A percentile compares a stretch with the other conserved stretches of the same genome.
phyloP scores from a whole-genome alignment of 495 filamentous ascomycete species.

The Echria macrotheca region DNA sequence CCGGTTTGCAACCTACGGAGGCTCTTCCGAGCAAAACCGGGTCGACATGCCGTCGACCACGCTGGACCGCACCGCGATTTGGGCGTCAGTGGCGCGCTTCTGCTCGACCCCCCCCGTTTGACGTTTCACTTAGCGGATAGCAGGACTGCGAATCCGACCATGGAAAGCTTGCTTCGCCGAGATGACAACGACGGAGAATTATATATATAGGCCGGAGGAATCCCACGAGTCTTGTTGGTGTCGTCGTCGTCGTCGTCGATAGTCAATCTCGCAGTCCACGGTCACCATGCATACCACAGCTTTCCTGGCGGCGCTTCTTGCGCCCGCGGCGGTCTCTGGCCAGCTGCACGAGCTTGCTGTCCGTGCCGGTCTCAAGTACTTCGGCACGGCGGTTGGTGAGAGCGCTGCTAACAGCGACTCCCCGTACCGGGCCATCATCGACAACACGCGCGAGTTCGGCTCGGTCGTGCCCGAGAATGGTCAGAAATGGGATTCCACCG shows the following conservation, averaged over 20 bases:
- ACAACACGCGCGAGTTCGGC: conserved; percentile 52
- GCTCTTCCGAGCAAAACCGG: conserved; percentile 21
- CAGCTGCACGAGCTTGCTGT: conserved; percentile 50
- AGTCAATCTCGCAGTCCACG: not conserved
- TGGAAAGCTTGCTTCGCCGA: too few relatives aligned
- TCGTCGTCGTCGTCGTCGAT: not conserved
- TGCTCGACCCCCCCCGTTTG: not conserved
- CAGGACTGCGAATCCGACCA: not conserved
- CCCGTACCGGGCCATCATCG: conserved; percentile 40
- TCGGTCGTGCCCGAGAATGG: conserved; percentile 56
- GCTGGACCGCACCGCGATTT: not conserved
- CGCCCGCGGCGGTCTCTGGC: conserved; percentile 25
- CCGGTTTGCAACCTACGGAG: conserved; percentile 16
- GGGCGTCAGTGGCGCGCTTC: not conserved
- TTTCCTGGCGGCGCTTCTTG: conserved; percentile 24
- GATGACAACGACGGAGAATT: not conserved
- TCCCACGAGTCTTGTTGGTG: not conserved
- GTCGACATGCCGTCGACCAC: conserved; percentile 3
- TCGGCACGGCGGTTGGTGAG: conserved; percentile 57
- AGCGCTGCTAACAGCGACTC: conserved; percentile 42
- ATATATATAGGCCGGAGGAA: not conserved
- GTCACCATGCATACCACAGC: conserved; percentile 22
- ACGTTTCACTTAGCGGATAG: conserved; percentile 3
- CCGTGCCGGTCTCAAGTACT: conserved; percentile 49
- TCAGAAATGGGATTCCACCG: conserved; percentile 48